phyloP scores from a whole-genome alignment of 2,329 filamentous ascomycete genomes.

The Colletotrichum sp. region DNA sequence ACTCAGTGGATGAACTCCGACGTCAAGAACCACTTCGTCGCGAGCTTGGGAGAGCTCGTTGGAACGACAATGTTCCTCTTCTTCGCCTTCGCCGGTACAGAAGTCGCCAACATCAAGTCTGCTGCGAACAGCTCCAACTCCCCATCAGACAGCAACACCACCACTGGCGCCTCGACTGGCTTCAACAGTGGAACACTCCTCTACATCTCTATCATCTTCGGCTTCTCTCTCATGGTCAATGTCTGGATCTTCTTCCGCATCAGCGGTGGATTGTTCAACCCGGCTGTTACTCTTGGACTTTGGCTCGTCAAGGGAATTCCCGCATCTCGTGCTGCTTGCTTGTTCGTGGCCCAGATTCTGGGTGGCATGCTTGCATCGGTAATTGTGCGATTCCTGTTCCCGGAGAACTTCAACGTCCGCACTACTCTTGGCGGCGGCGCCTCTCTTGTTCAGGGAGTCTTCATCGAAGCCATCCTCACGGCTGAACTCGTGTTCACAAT shows the following conservation, averaged over 20 bases:
- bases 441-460: conserved; percentile 48
- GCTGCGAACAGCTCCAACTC: conserved; percentile 26
- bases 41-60: conserved; percentile 42
- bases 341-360: conserved; percentile 57
- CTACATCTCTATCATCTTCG: conserved; percentile 47
- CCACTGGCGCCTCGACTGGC: conserved; percentile 46
- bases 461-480: conserved; percentile 55
- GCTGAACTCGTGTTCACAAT: conserved; percentile 53
- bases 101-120: conserved; percentile 43
- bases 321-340: conserved; percentile 46
- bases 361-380: conserved; percentile 49
- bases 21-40: conserved; percentile 48
- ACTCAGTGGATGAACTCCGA: conserved; percentile 52
- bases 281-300: conserved; percentile 54
- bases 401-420: conserved; percentile 45
- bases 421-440: conserved; percentile 45
- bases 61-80: conserved; percentile 49
- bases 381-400: conserved; percentile 46
- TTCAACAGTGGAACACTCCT: conserved; percentile 48
- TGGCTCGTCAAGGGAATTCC: conserved; percentile 54
- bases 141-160: conserved; percentile 34
- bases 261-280: conserved; percentile 42
- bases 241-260: conserved; percentile 55
- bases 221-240: conserved; percentile 49
- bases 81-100: conserved; percentile 46